Base-by-base conservation (phyloP, 768 basidiomycete genomes). In the Panellus pusillus region DNA sequence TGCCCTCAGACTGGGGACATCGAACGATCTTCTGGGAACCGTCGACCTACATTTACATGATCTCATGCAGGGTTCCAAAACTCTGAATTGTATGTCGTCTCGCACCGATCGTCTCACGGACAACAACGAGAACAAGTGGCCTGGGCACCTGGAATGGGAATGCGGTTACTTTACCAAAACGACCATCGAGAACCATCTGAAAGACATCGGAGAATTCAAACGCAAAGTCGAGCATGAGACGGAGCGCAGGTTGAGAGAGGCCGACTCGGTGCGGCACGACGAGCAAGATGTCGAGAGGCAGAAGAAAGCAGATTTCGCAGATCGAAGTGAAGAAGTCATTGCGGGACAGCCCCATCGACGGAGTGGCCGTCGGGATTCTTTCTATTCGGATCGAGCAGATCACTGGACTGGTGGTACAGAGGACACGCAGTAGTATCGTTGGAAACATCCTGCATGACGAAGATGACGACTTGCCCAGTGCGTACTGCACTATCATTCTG, bases 361-460 rank as follows among this genome's bases (percentile, higher is more conserved):
- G 73, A 76, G 47, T 89, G 81, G 79, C 84, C 83, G 12, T 79
- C 79, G 38, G 90, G 89, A 17, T 76, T 91, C 63, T 92, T 27
- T 79, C 78, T 32, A 72, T 91, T 55, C 72, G 81, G 52, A 75
- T 91, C 28, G 85, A 89, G 63, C 79, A 83, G 70, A 82, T 88
- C 44, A 76, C 73, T 57, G 83, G 81, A 29, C 72, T 91, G 61
- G 82, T 83, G 61, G 69, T 85, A 12, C 78, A 81, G 66, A 79
- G 81, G 61, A 68, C 73, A 14, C 75, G 76, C 36, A 72, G 80
- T 32, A 74, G 79, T 38, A 84, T 81, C 50, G 82, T 82, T 2
- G 70, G 72, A 77, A 28, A 70, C 73, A 0, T n/a, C n/a, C n/a
- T n/a, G n/a, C 72, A 75, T 20, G 82, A 86, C 56, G 80, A 79